Base-by-base conservation (phyloP, 1,284 basidiomycete species). In the Chalciporus sp. region DNA sequence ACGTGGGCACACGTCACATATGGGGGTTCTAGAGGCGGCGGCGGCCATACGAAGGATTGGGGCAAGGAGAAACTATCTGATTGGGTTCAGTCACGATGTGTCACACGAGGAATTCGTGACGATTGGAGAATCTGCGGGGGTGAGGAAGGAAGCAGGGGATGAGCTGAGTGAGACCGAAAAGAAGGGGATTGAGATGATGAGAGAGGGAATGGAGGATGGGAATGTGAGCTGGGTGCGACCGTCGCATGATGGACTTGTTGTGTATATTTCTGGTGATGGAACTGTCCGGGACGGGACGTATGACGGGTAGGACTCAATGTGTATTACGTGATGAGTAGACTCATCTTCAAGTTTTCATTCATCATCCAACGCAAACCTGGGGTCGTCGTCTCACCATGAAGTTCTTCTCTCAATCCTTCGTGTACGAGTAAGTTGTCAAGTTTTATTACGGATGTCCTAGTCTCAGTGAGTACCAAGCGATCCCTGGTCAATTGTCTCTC, bases 401-500 rank as follows among this genome's bases (percentile, higher is more conserved):
- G 79, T 86, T 90, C 76, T 91, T 86, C 65, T 80, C 86, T 26
- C 87, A 90, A 74, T 85, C 86, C 68, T 90, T 87, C 73, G 77
- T 84, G 72, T 91, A 90, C 76, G 88, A 91, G 88, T 90, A 63
- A 69, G 85, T 81, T 40, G 54, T 4, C 44, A 11, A 11, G 16
- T 11, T n/a, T 12, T 20, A 42, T 53, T 40, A 14, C 31, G 6
- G 19, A 11, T 6, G 7, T n/a, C n/a, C 31, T n/a, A 19, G 17
- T 7, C 8, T 16, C 19, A 16, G 42, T 14, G 3, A 14, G 7
- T 42, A 11, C 42, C 7, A 69, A 93, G 91, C 79, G 90, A 93
- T 83, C 82, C 90, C 70, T 95, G 92, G 91, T 82, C 91, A 53
- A 94, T 94, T 57, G 92, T 96, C 52, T 87, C 93, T 35, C 81